Percentiles rank a stretch among this genome's conserved stretches.
These are phyloP conservation scores for Verticillium klebahnii DNA, from an alignment of 2,329 filamentous ascomycete species.

Conservation along the genomic window DNA sequence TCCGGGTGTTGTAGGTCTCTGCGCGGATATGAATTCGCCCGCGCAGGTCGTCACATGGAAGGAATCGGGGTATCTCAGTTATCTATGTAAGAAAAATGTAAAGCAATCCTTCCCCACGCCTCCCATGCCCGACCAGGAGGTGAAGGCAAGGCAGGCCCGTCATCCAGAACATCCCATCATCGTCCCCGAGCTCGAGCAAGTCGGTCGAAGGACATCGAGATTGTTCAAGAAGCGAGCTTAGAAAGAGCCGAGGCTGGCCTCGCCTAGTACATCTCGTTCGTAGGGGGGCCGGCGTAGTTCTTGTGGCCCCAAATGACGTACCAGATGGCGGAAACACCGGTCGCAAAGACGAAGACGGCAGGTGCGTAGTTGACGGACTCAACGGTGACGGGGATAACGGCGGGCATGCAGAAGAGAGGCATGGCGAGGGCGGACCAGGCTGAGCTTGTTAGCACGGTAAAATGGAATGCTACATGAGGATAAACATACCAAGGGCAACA, in stretches of 20 bases:
- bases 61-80: background rate
- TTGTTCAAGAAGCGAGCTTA: background rate
- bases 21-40: no score
- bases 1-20: no score
- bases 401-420: slow-evolving; percentile 71
- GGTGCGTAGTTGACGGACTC: slow-evolving; percentile 68
- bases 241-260: background rate
- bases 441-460: slow-evolving; percentile 26
- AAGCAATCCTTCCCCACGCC: background rate
- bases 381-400: slow-evolving; percentile 53
- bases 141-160: background rate
- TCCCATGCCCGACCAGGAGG: background rate
- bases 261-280: slow-evolving; percentile 26
- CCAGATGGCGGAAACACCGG: slow-evolving; percentile 57
- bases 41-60: background rate
- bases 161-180: background rate
- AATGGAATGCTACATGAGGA: background rate
- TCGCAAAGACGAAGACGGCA: slow-evolving; percentile 67
- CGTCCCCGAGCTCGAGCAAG: background rate
- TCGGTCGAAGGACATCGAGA: background rate
- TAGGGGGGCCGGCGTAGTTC: slow-evolving; percentile 63
- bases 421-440: slow-evolving; percentile 65
- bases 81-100: background rate
- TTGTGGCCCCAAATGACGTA: slow-evolving; percentile 66
- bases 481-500: slow-evolving; percentile 54